Conservation (phyloP, 208 protist species). For the Vickermania spadyakhi region DNA sequence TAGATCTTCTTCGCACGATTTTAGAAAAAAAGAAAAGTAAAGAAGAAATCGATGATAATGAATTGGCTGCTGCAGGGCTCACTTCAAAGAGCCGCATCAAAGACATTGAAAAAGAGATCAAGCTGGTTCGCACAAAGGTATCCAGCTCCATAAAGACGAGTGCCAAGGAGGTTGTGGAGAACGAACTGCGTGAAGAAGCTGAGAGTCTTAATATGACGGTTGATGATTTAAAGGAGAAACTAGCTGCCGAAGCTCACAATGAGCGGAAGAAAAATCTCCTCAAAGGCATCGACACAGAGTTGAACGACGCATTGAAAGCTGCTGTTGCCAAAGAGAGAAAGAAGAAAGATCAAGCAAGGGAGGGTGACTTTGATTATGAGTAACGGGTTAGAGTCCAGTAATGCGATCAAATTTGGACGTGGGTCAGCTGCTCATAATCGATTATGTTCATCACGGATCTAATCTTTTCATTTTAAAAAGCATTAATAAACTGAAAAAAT, state of each 20-base stretch:
- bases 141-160: slow-evolving; percentile 52
- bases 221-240: slow-evolving; percentile 33
- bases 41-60: slow-evolving; percentile 25
- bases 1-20: slow-evolving; percentile 54
- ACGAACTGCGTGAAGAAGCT: slow-evolving; percentile 48
- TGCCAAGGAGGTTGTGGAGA: slow-evolving; percentile 36
- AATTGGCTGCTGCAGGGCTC: slow-evolving; percentile 48
- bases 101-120: slow-evolving; percentile 88
- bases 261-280: slow-evolving; percentile 14
- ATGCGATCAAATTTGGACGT: neutral
- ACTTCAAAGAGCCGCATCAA: slow-evolving; percentile 80
- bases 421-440: neutral
- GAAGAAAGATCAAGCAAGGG: slow-evolving; percentile 47
- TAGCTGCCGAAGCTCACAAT: slow-evolving; percentile 3
- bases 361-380: slow-evolving; percentile 31
- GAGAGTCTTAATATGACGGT: slow-evolving; percentile 41
- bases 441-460: neutral
- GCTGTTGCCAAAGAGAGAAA: slow-evolving; percentile 27
- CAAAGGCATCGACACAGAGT: slow-evolving; percentile 7
- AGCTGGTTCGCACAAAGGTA: slow-evolving; percentile 48
- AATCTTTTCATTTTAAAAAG: neutral
- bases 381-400: neutral
- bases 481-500: neutral
- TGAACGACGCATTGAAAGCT: slow-evolving; percentile 20
- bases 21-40: slow-evolving; percentile 58